These are phyloP conservation scores for Eucalyptus leucophloia DNA, from an alignment of 345 rosid genomes.

Conservation along the genomic window DNA sequence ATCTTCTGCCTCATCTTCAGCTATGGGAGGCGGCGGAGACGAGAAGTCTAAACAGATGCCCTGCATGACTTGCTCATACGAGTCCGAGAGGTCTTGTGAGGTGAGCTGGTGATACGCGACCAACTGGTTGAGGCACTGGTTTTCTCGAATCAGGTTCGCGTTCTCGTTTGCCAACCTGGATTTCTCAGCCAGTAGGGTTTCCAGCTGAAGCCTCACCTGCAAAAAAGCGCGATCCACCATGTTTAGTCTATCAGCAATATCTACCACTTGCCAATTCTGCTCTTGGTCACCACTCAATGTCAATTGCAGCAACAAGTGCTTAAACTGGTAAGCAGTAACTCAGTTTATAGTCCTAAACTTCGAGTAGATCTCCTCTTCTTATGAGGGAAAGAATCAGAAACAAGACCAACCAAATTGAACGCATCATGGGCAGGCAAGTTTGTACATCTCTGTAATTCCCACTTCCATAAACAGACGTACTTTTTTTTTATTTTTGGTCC, in stretches of 20 bases:
- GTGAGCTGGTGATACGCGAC: conserved; percentile 84
- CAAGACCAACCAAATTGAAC: background rate
- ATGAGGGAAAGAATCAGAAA: background rate
- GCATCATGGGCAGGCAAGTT: background rate
- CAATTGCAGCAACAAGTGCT: background rate
- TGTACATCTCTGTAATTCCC: background rate
- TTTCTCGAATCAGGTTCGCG: conserved; percentile 67
- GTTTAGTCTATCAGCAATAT: background rate
- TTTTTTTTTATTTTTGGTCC: background rate
- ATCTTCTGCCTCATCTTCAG: conserved; percentile 8
- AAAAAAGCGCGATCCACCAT: background rate
- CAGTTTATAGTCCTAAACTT: background rate
- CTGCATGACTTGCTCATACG: conserved; percentile 48
- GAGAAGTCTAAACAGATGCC: conserved; percentile 80
- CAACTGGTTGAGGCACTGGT: conserved; percentile 79
- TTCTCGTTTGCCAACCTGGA: conserved; percentile 82
- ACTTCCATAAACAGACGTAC: background rate
- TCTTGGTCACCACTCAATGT: background rate
- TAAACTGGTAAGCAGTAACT: background rate
- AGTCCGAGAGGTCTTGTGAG: conserved; percentile 67
- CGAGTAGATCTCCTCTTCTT: background rate
- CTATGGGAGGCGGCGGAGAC: conserved; percentile 32
- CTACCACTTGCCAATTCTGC: background rate
- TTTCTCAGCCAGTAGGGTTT: conserved; percentile 81
- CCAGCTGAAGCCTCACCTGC: conserved; percentile 93